Percentiles rank a stretch among this genome's conserved stretches.
phyloP scores from a whole-genome alignment of 305 asterid species.

The Fraxinus paxiana region DNA sequence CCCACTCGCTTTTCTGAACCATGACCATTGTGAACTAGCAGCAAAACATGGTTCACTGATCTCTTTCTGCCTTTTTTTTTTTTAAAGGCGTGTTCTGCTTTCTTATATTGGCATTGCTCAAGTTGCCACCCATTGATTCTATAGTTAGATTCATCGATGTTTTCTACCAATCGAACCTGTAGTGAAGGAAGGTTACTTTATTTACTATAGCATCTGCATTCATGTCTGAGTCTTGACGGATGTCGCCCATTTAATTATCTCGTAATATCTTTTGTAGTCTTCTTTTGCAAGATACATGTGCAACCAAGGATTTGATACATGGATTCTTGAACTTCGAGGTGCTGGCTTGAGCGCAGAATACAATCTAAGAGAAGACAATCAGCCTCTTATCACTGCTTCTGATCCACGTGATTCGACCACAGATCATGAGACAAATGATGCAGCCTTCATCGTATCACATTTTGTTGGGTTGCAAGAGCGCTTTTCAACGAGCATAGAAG shows the following conservation, averaged over 20 bases:
- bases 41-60: neutral
- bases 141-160: neutral
- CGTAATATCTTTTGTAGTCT: constrained; percentile 18
- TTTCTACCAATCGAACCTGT: neutral
- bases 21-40: neutral
- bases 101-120: neutral
- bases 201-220: neutral
- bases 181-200: neutral
- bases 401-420: neutral
- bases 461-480: constrained; percentile 18
- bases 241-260: neutral
- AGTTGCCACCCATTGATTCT: neutral
- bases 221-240: neutral
- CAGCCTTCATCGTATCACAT: neutral
- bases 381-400: neutral
- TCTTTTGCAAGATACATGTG: constrained; percentile 39
- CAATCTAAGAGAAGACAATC: constrained; percentile 1
- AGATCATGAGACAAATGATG: neutral
- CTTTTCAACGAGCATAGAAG: constrained; percentile 20
- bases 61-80: neutral
- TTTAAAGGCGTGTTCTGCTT: neutral
- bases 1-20: neutral
- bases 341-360: constrained; percentile 30
- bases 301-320: constrained; percentile 37
- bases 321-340: constrained; percentile 40